Percentiles rank a stretch among this genome's conserved stretches.
Evolutionary conservation across 2,329 filamentous ascomycete genomes (phyloP).

Genomic region (Colletotrichum tropicale): DNA sequence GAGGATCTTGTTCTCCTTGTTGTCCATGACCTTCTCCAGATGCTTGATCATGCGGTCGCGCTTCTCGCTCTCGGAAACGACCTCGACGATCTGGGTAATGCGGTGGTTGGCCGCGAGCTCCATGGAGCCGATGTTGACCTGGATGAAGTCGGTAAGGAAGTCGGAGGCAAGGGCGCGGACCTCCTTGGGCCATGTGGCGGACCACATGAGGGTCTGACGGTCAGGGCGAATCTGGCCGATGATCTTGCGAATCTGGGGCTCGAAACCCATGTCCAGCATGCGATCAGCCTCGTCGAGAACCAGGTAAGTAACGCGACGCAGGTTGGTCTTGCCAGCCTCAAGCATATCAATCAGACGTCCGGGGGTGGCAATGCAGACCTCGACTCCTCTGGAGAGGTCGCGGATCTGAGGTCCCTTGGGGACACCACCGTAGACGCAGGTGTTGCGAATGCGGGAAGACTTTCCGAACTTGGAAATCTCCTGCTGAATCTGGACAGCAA

Average conservation of each 20-base stretch:
- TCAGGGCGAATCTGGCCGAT: conserved; percentile 97
- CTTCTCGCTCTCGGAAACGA: conserved; percentile 96
- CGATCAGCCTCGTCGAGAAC: conserved; percentile 99
- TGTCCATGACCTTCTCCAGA: conserved; percentile 96
- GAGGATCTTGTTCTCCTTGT: conserved; percentile 92
- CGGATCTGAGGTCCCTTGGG: conserved; percentile 97
- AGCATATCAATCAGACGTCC: conserved; percentile 99
- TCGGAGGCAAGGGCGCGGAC: conserved; percentile 90
- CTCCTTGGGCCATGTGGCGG: conserved; percentile 98
- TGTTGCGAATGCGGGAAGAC: conserved; percentile 97
- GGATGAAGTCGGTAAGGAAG: conserved; percentile 94
- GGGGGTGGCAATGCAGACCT: conserved; percentile 98
- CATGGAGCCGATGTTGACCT: conserved; percentile 98
- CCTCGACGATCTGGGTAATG: conserved; percentile 97
- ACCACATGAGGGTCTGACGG: conserved; percentile 99
- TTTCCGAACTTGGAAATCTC: conserved; percentile 99
- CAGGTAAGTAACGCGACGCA: conserved; percentile 96
- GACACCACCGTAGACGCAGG: conserved; percentile 98
- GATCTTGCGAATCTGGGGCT: conserved; percentile 99
- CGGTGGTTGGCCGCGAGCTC: conserved; percentile 96
- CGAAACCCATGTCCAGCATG: conserved; percentile 99
- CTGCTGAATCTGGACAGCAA: conserved; percentile 97
- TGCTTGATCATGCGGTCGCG: conserved; percentile 97
- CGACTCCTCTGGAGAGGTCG: conserved; percentile 91
- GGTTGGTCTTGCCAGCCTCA: conserved; percentile 96